Base-by-base conservation (phyloP, 345 rosid genomes). In the Populus davidiana region DNA sequence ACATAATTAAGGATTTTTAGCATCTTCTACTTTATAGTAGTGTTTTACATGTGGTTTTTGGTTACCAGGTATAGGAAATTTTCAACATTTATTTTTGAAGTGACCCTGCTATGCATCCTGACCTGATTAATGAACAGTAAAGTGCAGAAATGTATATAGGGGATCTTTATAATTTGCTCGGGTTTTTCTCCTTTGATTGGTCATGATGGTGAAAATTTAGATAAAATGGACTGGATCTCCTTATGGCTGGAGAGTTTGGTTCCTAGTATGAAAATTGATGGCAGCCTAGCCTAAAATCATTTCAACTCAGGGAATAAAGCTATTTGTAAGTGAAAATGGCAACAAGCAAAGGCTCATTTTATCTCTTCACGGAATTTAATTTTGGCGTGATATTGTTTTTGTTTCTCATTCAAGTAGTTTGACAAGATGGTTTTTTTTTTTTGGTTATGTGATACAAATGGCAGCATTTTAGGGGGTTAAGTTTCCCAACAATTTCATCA, bases 401-500 rank as follows among this genome's bases (percentile, higher is more conserved):
- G 33, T 23, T 35, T 8, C 38, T 39, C n/a, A 36, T 33, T 23
- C 67, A 13, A 36, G 18, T 72, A 66, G 47, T 75, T 43, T 36
- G 54, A 50, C 54, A 69, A 72, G 59, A 77, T 17, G 21, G 1
- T 67, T 35, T 47, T 68, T 25, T 1, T 62, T 72, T 27, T 56
- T 62, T 20, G 35, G 16, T 44, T 54, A 68, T 69, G 44, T 71
- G 83, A 20, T 71, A 56, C 25, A 77, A 77, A 73, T 82, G 86
- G 81, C 94, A 96, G 99, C 88, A 88, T 86, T 96, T 96, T 80
- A 89, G 94, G 85, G 98, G 98, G 76, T 84, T 94, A 84, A 96
- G 99, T 86, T 96, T 96, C 82, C 97, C 98, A 36, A 96, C 97
- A 63, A 93, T 96, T 78, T 96, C 99, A 59, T 92, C 98, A 0